Conservation (phyloP, 768 basidiomycete species). For the Hysterangium stoloniferum region DNA sequence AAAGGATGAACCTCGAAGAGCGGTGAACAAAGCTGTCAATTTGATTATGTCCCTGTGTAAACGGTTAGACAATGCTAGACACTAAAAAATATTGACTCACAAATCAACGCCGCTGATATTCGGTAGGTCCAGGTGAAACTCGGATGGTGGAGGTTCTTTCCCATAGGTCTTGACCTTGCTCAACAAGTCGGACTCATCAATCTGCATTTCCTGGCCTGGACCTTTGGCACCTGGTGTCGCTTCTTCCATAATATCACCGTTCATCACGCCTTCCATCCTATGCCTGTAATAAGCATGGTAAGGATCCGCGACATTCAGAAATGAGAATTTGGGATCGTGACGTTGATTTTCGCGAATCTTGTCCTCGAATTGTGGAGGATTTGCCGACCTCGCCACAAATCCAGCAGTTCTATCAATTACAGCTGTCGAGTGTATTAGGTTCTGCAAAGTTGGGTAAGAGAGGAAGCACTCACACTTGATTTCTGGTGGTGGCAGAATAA, state of each 20-base stretch:
- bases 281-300: constrained; percentile 98
- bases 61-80: constrained; percentile 4
- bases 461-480: constrained; percentile 65
- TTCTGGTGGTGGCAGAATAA: constrained; percentile 94
- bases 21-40: constrained; percentile 92
- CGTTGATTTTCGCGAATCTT: constrained; percentile 96
- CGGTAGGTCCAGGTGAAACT: constrained; percentile 82
- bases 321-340: constrained; percentile 96
- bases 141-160: constrained; percentile 57
- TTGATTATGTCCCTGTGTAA: constrained; percentile 82
- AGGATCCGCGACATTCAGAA: constrained; percentile 93
- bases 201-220: constrained; percentile 26
- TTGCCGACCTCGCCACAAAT: constrained; percentile 88
- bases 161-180: constrained; percentile 12
- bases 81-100: constrained; percentile 43
- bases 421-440: constrained; percentile 34
- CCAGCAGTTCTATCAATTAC: constrained; percentile 94
- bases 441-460: constrained; percentile 12
- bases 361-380: constrained; percentile 90
- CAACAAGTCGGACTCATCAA: constrained; percentile 39
- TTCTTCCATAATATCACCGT: constrained; percentile 60
- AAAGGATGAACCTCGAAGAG: constrained; percentile 82
- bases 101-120: constrained; percentile 84
- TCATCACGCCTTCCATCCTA: constrained; percentile 74
- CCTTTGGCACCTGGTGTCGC: constrained; percentile 12